phyloP scores from a whole-genome alignment of 306 rosid species.

The Citrullus mucosospermus region DNA sequence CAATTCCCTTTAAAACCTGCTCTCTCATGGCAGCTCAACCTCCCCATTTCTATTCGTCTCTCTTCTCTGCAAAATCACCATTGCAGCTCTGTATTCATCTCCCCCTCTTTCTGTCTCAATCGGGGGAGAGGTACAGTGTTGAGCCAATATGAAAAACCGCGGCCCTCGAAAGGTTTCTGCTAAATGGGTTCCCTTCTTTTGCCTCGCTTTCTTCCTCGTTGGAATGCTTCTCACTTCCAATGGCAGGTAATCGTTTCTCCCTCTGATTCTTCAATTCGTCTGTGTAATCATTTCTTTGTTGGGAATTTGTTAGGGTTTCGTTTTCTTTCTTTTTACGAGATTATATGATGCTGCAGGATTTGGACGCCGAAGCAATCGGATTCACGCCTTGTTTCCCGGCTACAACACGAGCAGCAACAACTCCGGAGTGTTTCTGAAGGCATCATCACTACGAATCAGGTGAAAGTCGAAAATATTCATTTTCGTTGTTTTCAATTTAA shows the following conservation, averaged over 20 bases:
- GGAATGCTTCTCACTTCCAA: slow-evolving; percentile 1
- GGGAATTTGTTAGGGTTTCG: background rate
- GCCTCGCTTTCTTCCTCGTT: background rate
- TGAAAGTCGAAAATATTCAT: background rate
- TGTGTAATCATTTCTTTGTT: background rate
- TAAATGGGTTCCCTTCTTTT: background rate
- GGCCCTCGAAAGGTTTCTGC: background rate
- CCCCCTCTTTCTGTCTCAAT: background rate
- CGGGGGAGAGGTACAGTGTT: background rate
- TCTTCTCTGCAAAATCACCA: background rate
- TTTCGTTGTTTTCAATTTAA: background rate
- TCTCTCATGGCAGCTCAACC: background rate
- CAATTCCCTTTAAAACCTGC: background rate
- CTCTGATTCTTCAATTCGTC: background rate
- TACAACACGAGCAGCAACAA: background rate
- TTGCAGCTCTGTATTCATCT: background rate
- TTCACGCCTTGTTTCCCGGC: background rate
- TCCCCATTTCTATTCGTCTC: background rate
- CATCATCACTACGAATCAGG: background rate
- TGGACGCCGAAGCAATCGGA: background rate
- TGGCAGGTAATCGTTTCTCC: background rate
- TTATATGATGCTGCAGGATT: background rate
- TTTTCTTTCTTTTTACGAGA: background rate
- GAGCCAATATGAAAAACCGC: background rate
- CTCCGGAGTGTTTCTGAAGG: background rate